Evolutionary conservation across 23 red algal species (phyloP), one percentile per base, ranked within the genome.

Genomic region (Cyanidiococcus yangmingshanensis): DNA sequence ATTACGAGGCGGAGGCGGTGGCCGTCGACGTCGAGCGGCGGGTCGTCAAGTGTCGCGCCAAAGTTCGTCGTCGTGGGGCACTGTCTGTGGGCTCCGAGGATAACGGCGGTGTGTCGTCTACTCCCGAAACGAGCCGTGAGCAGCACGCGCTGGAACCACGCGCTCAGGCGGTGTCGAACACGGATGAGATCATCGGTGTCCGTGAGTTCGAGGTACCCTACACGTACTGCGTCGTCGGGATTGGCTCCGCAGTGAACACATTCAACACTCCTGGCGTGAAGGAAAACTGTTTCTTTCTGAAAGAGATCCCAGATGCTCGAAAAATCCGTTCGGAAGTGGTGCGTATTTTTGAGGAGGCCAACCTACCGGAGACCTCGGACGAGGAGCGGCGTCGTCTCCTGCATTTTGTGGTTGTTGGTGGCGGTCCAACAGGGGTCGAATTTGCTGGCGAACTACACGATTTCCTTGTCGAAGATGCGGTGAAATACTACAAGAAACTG

Each of bases 381-480:
- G 84, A 88, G 38, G 79, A 96, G 75, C 79, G 86, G 30, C 39
- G 16, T 38, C 54, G 85, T 16, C 40, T 96, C 39, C 50, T 96
- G 40, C 76, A 75, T 27, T 88, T 90, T 37, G 92, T 96, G 21
- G 92, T 96, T 1, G 84, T 96, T 2, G 92, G 92, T 1, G 87
- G 83, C 41, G 80, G 74, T 40, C 58, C 68, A 40, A 79, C 26
- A 18, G 87, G 91, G 0, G 85, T 84, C 58, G 91, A 96, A 71
- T 96, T 96, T 90, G 91, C 91, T 16, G 91, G 81, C 12, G 91
- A 96, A 63, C 77, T 96, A 21, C 83, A 84, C 1, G 91, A 96
- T 77, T 90, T 96, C 80, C 84, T 96, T 16, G 74, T 79, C 38
- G 85, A 96, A 15, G 91, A 90, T 77, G 67, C 85, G 0, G 85